These are phyloP conservation scores for Dendrocalamus latiflorus DNA, from an alignment of 202 grass and related monocot species.

Conservation along the genomic window DNA sequence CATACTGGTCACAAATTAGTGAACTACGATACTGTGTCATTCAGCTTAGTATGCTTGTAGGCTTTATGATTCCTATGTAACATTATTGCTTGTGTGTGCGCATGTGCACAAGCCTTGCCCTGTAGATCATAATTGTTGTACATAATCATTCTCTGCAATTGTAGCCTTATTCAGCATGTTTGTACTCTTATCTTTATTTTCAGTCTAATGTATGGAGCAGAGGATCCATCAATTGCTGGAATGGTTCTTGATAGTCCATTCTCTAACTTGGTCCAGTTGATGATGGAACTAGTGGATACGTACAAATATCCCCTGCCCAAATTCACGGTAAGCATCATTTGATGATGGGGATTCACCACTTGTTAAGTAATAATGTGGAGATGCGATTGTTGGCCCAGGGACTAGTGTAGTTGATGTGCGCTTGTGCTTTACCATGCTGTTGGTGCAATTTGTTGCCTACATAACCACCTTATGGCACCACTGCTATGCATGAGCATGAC, in stretches of 20 bases:
- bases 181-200: slow-evolving; percentile 24
- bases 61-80: background rate
- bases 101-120: too few relatives aligned
- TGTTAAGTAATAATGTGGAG: background rate
- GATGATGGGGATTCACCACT: background rate
- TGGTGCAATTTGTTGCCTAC: slow-evolving; percentile 14
- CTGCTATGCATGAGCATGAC: background rate
- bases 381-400: background rate
- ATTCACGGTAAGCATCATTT: slow-evolving; percentile 70
- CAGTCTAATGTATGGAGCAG: too few relatives aligned
- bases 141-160: background rate
- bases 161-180: slow-evolving; percentile 1
- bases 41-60: slow-evolving; percentile 13
- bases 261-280: slow-evolving; percentile 94
- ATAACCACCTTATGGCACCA: background rate
- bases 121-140: background rate
- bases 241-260: slow-evolving; percentile 99
- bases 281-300: slow-evolving; percentile 99
- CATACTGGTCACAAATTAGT: background rate
- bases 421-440: background rate
- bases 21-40: background rate
- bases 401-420: background rate
- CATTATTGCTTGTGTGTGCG: too few relatives aligned
- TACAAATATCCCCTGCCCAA: slow-evolving; percentile 99
- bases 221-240: slow-evolving; percentile 99